These are phyloP conservation scores for Neofusicoccum kwambonambiense DNA, from an alignment of 2,329 filamentous ascomycete genomes.

Conservation along the genomic window DNA sequence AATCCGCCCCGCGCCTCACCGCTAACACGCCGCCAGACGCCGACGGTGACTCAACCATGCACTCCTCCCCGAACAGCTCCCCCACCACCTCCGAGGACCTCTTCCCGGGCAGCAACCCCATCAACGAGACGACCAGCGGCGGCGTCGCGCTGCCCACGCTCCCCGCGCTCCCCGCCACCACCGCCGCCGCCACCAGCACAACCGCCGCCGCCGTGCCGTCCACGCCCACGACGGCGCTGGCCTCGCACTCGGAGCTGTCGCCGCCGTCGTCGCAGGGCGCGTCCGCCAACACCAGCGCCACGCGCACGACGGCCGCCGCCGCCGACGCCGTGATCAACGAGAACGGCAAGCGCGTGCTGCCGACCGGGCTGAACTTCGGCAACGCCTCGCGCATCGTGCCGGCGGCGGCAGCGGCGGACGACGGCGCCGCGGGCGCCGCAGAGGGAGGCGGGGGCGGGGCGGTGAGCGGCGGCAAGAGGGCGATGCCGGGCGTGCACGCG, in stretches of 20 bases:
- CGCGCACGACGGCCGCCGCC: neutral
- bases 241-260: constrained; percentile 48
- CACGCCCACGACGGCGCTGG: constrained; percentile 23
- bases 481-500: constrained; percentile 20
- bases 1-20: neutral
- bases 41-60: constrained; percentile 59
- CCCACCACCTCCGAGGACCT: constrained; percentile 32
- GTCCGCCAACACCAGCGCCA: constrained; percentile 10
- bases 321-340: constrained; percentile 28
- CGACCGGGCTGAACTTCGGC: constrained; percentile 16
- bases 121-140: constrained; percentile 27
- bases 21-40: constrained; percentile 33
- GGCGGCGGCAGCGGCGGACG: neutral
- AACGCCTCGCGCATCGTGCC: neutral
- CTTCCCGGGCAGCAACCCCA: constrained; percentile 36
- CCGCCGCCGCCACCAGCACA: constrained; percentile 1
- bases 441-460: neutral
- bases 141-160: constrained; percentile 39
- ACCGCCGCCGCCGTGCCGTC: constrained; percentile 25
- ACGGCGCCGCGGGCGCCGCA: neutral
- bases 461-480: neutral
- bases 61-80: constrained; percentile 44
- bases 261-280: constrained; percentile 53
- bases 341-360: constrained; percentile 37
- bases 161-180: constrained; percentile 34